Conservation (phyloP, 83 land plant genomes). For the Larix sibirica region DNA sequence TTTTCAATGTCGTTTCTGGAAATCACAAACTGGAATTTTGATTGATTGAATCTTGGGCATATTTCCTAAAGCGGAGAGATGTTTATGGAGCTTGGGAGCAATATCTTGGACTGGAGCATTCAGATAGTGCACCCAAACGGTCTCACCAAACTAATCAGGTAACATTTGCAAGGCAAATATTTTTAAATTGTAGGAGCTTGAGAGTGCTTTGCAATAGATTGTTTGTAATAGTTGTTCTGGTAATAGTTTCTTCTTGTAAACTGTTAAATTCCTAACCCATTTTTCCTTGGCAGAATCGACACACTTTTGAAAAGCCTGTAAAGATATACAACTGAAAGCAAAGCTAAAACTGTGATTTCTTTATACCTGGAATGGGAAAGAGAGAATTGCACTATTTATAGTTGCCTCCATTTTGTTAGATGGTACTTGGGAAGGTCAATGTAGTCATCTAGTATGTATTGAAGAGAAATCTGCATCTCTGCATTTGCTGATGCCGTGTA, state of each 20-base stretch:
- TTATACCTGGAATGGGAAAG: too few relatives aligned
- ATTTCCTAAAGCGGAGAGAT: constrained; percentile 62
- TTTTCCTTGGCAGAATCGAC: constrained; percentile 74
- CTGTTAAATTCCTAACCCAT: background rate
- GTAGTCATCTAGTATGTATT: too few relatives aligned
- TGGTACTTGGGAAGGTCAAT: too few relatives aligned
- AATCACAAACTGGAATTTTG: background rate
- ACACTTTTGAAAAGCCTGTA: constrained; percentile 89
- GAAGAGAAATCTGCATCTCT: too few relatives aligned
- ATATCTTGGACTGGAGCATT: constrained; percentile 93
- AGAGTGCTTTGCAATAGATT: background rate
- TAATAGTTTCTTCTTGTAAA: background rate
- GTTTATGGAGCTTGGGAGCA: constrained; percentile 97
- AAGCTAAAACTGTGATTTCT: too few relatives aligned
- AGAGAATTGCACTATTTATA: too few relatives aligned
- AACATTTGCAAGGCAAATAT: background rate
- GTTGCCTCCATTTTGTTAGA: too few relatives aligned
- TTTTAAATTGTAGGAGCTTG: background rate
- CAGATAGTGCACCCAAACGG: constrained; percentile 84
- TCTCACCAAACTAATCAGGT: constrained; percentile 83
- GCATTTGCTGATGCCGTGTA: too few relatives aligned
- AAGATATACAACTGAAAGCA: constrained; percentile 76
- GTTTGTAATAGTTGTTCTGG: background rate
- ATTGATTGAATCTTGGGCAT: background rate
- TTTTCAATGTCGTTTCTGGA: background rate